Base-by-base conservation (phyloP, 768 basidiomycete genomes). In the Suillus lakei region DNA sequence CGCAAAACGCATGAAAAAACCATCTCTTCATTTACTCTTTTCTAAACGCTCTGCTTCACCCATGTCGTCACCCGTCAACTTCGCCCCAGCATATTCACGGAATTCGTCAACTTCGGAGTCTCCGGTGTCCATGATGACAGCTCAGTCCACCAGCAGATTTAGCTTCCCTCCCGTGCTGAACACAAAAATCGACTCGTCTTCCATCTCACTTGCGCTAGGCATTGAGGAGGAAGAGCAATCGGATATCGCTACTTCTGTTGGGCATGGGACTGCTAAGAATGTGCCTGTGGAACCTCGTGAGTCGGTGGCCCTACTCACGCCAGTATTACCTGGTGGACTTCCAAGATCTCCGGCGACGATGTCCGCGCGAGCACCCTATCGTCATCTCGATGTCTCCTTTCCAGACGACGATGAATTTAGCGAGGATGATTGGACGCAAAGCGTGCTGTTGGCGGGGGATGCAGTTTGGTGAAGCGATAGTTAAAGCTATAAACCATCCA, bases 341-440 rank as follows among this genome's bases (percentile, higher is more conserved):
- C 79, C 76, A 62, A 64, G 73, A 68, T 70, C 69, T 12, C 70
- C 66, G 6, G 73, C 67, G 59, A 67, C 66, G 59, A 60, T 69
- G 30, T 54, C 65, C 10, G 67, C 72, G 39, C 58, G 72, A 67
- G 21, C 64, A 68, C 62, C 76, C 67, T 66, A 74, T 69, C 64
- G 68, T 70, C 70, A 71, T 63, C 55, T 79, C 60, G 68, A 78
- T 23, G 61, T 77, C 21, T 28, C 67, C 36, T 68, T 77, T 38
- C 60, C 68, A 2, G 71, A 81, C 61, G 80, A 85, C 65, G 83
- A 84, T 28, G 78, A 79, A 44, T 62, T 65, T 54, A 76, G 81
- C 48, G 82, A 81, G 65, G 89, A 86, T 58, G 86, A 91, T 72
- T 94, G 92, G 92, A 89, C 89, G 54, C 80, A 83, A 71, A 90